Percentiles rank a stretch among this genome's conserved stretches.
Evolutionary conservation across 352 stramenopile genomes (phyloP).

Genomic region (Globisporangium megalacanthum): DNA sequence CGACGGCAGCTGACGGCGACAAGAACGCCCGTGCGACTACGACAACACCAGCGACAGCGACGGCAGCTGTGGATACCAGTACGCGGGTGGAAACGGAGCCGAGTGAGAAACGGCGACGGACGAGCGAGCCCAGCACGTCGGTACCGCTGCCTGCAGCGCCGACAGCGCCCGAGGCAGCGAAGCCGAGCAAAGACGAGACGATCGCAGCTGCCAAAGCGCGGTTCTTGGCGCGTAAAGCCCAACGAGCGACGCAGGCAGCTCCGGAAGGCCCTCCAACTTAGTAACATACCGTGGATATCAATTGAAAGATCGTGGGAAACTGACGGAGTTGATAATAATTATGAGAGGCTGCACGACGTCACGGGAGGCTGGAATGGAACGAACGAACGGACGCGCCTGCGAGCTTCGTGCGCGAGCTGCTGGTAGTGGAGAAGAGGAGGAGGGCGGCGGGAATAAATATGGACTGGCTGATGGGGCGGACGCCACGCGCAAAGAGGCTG

Average conservation of each 20-base stretch:
- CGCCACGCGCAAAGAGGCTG: neutral
- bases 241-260: constrained; percentile 18
- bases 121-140: neutral
- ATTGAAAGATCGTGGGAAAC: no score
- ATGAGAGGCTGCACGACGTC: no score
- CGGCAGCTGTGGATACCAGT: no score
- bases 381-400: no score
- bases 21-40: neutral
- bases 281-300: no score
- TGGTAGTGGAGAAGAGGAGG: neutral
- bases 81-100: constrained; percentile 1
- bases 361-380: no score
- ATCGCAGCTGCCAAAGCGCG: constrained; percentile 75
- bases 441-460: constrained; percentile 12
- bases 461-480: constrained; percentile 1
- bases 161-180: neutral
- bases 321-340: no score
- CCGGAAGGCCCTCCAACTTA: no score
- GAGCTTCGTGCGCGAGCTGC: no score
- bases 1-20: neutral
- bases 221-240: constrained; percentile 83
- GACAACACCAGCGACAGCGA: neutral
- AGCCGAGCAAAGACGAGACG: constrained; percentile 59
- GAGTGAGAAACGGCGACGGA: constrained; percentile 15
- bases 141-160: neutral